Percentiles rank a stretch among this genome's conserved stretches.
Conservation (phyloP, 495 filamentous ascomycete genomes). For the Penicillium antarcticum region DNA sequence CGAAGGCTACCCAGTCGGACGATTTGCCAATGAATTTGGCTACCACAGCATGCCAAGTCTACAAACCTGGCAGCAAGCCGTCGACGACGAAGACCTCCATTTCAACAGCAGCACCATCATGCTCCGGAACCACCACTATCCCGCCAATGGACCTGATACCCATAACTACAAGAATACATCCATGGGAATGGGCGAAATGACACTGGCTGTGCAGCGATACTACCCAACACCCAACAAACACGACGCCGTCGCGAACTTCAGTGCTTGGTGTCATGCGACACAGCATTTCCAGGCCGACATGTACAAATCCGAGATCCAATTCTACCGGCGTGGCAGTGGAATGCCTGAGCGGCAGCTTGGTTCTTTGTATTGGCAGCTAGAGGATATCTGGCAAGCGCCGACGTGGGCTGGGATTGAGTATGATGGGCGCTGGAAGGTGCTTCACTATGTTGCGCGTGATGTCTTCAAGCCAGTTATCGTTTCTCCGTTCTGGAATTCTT, state of each 20-base stretch:
- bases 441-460: constrained; percentile 59
- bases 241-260: constrained; percentile 60
- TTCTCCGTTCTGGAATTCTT: constrained; percentile 58
- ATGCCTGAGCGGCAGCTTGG: constrained; percentile 60
- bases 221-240: constrained; percentile 60
- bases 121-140: constrained; percentile 66
- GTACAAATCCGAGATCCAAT: constrained; percentile 62
- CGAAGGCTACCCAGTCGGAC: constrained; percentile 54
- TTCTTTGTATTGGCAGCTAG: constrained; percentile 65
- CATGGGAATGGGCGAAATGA: constrained; percentile 62
- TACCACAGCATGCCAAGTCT: constrained; percentile 66
- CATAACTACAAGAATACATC: constrained; percentile 35
- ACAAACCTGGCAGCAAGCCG: constrained; percentile 57
- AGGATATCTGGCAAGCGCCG: constrained; percentile 69
- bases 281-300: constrained; percentile 68
- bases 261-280: constrained; percentile 64
- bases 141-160: constrained; percentile 42
- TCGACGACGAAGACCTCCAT: constrained; percentile 46
- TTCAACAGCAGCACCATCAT: constrained; percentile 61
- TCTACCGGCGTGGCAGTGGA: constrained; percentile 62
- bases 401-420: constrained; percentile 66
- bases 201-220: constrained; percentile 54
- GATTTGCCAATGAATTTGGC: constrained; percentile 68
- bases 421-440: constrained; percentile 62
- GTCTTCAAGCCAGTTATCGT: constrained; percentile 61